Conservation (phyloP, 2,329 filamentous ascomycete genomes). For the Sarocladiaceae sp. region DNA sequence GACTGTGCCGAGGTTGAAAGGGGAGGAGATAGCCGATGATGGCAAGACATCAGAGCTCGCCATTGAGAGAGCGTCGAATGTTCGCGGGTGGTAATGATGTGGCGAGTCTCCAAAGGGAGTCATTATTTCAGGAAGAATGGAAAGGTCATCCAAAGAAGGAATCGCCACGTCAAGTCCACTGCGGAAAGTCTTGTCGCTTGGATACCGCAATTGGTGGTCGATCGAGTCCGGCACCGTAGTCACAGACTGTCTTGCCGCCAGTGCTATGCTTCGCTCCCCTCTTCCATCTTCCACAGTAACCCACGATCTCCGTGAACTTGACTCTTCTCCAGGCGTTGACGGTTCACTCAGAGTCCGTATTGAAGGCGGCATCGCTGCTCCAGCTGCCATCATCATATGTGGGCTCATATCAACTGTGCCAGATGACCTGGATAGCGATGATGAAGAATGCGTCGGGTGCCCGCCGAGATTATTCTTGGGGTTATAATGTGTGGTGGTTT, state of each 20-base stretch:
- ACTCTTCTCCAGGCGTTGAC: not conserved
- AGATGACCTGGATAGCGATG: not conserved
- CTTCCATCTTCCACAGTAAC: constrained; percentile 24
- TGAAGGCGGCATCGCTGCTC: constrained; percentile 5
- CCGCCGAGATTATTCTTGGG: not conserved
- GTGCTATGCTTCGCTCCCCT: not conserved
- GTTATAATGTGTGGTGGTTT: not conserved
- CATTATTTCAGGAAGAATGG: constrained; percentile 15
- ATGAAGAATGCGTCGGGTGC: not conserved
- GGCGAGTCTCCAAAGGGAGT: not conserved
- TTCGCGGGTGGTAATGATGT: not conserved
- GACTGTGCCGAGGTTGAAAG: constrained; percentile 1
- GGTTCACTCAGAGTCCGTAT: not conserved
- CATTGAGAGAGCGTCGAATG: constrained; percentile 14
- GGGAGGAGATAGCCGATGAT: not conserved
- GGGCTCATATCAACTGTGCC: constrained; percentile 3
- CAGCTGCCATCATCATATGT: constrained; percentile 2
- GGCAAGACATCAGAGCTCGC: constrained; percentile 13
- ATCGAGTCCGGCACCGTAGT: constrained; percentile 11
- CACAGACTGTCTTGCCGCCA: not conserved
- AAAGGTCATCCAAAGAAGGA: constrained; percentile 23
- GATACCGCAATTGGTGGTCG: constrained; percentile 8
- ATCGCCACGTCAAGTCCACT: constrained; percentile 23
- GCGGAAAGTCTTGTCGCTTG: constrained; percentile 20
- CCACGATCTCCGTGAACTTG: constrained; percentile 22